Conservation (phyloP, 306 rosid species). For the Sphenostylis stenocarpa region DNA sequence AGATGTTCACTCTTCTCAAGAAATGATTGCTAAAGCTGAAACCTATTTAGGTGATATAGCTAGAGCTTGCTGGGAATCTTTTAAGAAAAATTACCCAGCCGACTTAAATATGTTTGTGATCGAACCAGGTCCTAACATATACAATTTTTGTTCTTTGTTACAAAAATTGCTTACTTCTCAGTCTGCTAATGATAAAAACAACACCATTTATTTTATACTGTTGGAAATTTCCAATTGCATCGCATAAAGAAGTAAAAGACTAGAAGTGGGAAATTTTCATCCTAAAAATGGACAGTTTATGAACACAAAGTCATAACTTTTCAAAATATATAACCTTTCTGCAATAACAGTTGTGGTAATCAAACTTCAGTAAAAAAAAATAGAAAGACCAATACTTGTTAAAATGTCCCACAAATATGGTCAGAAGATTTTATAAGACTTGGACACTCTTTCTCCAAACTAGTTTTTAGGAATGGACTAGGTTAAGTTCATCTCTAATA, state of each 20-base stretch:
- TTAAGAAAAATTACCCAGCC: no score
- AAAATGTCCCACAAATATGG: background rate
- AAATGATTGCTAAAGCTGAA: no score
- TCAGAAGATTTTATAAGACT: background rate
- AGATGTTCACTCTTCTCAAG: no score
- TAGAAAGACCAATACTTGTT: background rate
- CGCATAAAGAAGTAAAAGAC: background rate
- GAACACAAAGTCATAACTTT: background rate
- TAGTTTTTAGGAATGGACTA: background rate
- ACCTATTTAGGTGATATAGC: no score
- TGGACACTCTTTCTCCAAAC: background rate
- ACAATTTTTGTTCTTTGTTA: no score
- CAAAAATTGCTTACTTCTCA: no score
- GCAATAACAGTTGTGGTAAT: background rate
- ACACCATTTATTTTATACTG: background rate
- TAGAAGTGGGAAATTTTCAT: background rate
- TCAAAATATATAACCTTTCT: background rate
- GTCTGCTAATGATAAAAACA: no score
- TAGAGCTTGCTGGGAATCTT: no score
- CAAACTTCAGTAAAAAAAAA: background rate
- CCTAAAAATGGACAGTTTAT: background rate
- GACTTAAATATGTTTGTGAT: no score
- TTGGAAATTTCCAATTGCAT: background rate
- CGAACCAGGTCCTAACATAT: no score
- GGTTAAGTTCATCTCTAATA: background rate